Conservation (phyloP, 192 early-diverging fungal species). For the Mortierella claussenii region DNA sequence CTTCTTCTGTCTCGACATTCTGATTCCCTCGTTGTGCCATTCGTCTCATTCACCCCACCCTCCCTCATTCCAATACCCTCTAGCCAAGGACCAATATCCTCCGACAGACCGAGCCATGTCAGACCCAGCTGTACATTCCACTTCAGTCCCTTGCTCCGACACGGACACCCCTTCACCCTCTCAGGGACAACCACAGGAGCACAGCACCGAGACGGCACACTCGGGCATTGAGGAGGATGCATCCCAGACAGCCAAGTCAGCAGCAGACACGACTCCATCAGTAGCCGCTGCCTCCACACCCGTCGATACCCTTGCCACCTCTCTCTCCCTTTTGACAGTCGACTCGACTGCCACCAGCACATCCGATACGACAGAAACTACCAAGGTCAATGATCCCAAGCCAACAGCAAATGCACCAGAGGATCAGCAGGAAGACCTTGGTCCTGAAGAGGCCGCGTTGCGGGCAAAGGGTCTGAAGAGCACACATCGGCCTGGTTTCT, state of each 20-base stretch:
- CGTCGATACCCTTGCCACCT: neutral
- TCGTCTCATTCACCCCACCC: neutral
- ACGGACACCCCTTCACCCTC: neutral
- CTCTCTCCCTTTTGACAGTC: neutral
- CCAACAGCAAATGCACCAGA: neutral
- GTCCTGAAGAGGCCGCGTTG: constrained; percentile 37
- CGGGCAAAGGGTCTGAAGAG: constrained; percentile 36
- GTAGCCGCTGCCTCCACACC: neutral
- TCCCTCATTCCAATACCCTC: neutral
- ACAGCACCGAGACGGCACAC: neutral
- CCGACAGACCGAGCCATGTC: neutral
- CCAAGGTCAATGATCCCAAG: neutral
- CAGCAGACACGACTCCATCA: neutral
- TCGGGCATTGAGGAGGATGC: too few relatives aligned
- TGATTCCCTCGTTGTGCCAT: neutral
- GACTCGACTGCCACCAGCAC: neutral
- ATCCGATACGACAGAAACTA: neutral
- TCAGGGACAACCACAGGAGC: neutral
- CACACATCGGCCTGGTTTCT: constrained; percentile 48
- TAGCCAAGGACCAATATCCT: neutral
- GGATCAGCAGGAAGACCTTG: constrained; percentile 26
- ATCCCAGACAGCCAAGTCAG: neutral
- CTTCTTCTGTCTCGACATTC: neutral
- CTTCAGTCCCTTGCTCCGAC: neutral
- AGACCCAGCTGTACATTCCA: neutral